A percentile compares a stretch with the other conserved stretches of the same genome.
Evolutionary conservation across 1,139 yeast genomes (phyloP).

Genomic region (Suhomyces yuchorum): DNA sequence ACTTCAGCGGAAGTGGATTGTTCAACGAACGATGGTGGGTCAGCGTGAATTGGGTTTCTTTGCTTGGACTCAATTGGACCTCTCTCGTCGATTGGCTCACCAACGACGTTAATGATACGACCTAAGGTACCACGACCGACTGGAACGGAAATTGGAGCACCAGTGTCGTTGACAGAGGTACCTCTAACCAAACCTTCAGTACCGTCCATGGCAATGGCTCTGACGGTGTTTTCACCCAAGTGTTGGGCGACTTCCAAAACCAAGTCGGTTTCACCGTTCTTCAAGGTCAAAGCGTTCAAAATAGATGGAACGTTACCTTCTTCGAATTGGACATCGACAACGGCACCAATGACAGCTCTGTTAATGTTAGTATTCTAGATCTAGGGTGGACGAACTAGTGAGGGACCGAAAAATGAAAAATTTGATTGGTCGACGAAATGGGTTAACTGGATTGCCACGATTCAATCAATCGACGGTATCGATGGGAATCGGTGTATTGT

Average conservation of each 20-base stretch:
- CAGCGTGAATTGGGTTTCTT: slow-evolving; percentile 98
- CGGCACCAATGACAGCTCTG: slow-evolving; percentile 99
- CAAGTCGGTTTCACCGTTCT: slow-evolving; percentile 67
- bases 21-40: slow-evolving; percentile 93
- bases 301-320: slow-evolving; percentile 97
- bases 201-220: slow-evolving; percentile 99
- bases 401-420: slow-evolving; percentile 10
- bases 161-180: slow-evolving; percentile 87
- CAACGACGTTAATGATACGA: slow-evolving; percentile 96
- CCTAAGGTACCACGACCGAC: slow-evolving; percentile 99
- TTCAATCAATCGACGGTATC: not conserved
- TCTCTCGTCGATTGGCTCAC: slow-evolving; percentile 99
- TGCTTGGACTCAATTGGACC: slow-evolving; percentile 93
- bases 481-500: not conserved
- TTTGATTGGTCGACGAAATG: slow-evolving; percentile 3
- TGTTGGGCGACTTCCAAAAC: slow-evolving; percentile 99
- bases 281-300: slow-evolving; percentile 92
- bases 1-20: slow-evolving; percentile 98
- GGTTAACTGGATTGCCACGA: not conserved
- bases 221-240: slow-evolving; percentile 99
- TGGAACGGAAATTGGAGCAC: slow-evolving; percentile 98
- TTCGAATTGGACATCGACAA: slow-evolving; percentile 98
- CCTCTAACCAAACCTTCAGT: slow-evolving; percentile 99
- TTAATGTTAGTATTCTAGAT: slow-evolving; percentile 12
- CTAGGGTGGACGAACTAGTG: not conserved